A percentile compares a stretch with the other conserved stretches of the same genome.
These are phyloP conservation scores for Myxozyma geophila DNA, from an alignment of 805 yeast species.

Conservation along the genomic window DNA sequence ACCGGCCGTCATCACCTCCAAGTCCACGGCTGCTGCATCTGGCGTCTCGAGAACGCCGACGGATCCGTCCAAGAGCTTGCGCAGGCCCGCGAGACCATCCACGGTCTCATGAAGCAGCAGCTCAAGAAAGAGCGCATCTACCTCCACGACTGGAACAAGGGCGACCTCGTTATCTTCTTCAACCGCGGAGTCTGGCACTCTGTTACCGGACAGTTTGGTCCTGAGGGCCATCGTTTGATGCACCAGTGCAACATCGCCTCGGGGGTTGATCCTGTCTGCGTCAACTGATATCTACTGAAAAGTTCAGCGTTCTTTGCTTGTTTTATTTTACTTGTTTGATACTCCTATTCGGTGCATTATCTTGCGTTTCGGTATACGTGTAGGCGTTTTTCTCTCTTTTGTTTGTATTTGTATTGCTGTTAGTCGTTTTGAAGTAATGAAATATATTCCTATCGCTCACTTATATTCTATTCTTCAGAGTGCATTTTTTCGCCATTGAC, in stretches of 20 bases:
- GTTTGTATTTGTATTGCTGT: background rate
- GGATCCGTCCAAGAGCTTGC: slow-evolving; percentile 64
- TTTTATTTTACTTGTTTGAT: background rate
- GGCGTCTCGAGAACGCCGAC: slow-evolving; percentile 59
- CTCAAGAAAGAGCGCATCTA: slow-evolving; percentile 73
- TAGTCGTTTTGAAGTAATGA: background rate
- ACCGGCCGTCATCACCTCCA: slow-evolving; percentile 83
- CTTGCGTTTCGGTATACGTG: slow-evolving; percentile 1
- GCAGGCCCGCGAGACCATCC: slow-evolving; percentile 74
- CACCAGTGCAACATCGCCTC: slow-evolving; percentile 93
- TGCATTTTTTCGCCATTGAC: no score
- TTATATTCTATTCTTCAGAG: no score
- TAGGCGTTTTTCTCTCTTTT: slow-evolving; percentile 7
- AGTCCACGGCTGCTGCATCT: slow-evolving; percentile 86
- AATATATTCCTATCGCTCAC: background rate
- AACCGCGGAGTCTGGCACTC: slow-evolving; percentile 92
- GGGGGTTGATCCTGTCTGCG: slow-evolving; percentile 37
- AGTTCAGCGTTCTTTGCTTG: background rate
- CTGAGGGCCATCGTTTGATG: slow-evolving; percentile 81
- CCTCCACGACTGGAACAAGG: slow-evolving; percentile 81
- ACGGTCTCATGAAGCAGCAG: slow-evolving; percentile 82
- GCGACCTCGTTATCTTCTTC: slow-evolving; percentile 84
- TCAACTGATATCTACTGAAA: slow-evolving; percentile 7
- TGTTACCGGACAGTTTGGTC: slow-evolving; percentile 84
- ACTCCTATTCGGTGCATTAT: background rate